Base-by-base conservation (phyloP, 2,329 filamentous ascomycete genomes). In the Aspergillus piperis region DNA sequence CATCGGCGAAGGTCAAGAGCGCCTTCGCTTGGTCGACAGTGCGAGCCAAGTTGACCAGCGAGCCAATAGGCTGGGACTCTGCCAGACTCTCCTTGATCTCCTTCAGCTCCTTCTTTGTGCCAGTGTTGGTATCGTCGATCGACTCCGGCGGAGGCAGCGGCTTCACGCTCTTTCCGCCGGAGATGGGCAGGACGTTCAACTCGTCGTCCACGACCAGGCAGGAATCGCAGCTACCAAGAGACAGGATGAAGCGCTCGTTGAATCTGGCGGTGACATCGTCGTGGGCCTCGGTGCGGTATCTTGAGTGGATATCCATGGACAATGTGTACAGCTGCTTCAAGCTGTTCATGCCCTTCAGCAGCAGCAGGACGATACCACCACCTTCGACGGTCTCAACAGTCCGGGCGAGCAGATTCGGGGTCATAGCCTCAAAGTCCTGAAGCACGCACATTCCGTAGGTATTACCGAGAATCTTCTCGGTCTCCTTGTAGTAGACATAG, bases 401-500 rank as follows among this genome's bases (percentile, higher is more conserved):
- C 63, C 94, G 87, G 21, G 95, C 95, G 32, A 99, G 85, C 66
- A 97, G 84, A 73, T 99, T 99, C n/a, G 95, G 95, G 8, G 95
- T 99, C 68, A 99, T 86, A 42, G 93, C 95, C 78, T 99, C 95
- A 71, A 99, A 99, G 74, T 99, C 95, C 77, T 99, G 95, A 68
- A 99, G 80, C 66, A 99, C 96, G 76, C 92, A 97, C 91, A 97
- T 97, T 74, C 94, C 94, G 74, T 95, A 99, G 47, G 95, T 99
- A 77, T 98, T 96, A 75, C 95, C 95, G 59, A 98, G 80, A 73
- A 99, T 97, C 83, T 97, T 98, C 72, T 99, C 95, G 27, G 95
- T 98, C 81, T 99, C 95, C 80, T 99, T 99, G 83, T 99, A 99
- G 84, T 96, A 99, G 60, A 95, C 92, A 85, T 99, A 99, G 77